A percentile compares a stretch with the other conserved stretches of the same genome.
phyloP scores from a whole-genome alignment of 192 early-diverging fungal genomes.

The Dissophora globulifera region DNA sequence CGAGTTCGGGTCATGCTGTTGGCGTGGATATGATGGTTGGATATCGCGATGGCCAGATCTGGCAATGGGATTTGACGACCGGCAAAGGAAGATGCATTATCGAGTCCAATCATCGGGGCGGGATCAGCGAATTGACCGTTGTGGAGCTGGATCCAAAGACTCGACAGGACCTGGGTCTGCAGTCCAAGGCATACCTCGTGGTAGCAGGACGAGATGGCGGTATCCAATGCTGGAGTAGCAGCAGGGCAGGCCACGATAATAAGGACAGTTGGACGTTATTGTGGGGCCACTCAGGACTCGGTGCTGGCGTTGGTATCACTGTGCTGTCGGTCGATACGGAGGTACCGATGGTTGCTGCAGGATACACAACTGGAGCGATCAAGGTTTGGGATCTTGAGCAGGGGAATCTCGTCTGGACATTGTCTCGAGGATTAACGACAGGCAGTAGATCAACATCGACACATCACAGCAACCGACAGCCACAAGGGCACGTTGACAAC shows the following conservation, averaged over 20 bases:
- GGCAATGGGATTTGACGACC: slow-evolving; percentile 20
- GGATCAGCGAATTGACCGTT: slow-evolving; percentile 22
- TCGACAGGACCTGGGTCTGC: slow-evolving; percentile 13
- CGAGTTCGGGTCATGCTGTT: no score
- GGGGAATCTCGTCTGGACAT: slow-evolving; percentile 42
- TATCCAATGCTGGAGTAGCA: slow-evolving; percentile 35
- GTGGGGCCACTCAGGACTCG: slow-evolving; percentile 23
- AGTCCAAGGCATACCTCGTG: slow-evolving; percentile 12
- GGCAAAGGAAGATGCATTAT: slow-evolving; percentile 13
- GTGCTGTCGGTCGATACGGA: slow-evolving; percentile 23
- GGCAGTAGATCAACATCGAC: neutral
- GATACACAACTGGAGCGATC: slow-evolving; percentile 47
- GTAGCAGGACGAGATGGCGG: slow-evolving; percentile 37
- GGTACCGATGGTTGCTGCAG: slow-evolving; percentile 37
- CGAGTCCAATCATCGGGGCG: slow-evolving; percentile 32
- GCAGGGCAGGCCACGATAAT: neutral
- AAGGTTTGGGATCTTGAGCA: slow-evolving; percentile 46
- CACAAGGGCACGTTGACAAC: slow-evolving; percentile 10
- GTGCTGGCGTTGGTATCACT: slow-evolving; percentile 5
- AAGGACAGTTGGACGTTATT: slow-evolving; percentile 12
- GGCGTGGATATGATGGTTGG: no score
- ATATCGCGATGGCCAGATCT: slow-evolving; percentile 48
- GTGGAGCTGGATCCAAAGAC: slow-evolving; percentile 12
- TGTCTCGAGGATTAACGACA: slow-evolving; percentile 15
- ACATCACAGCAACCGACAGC: neutral